Evolutionary conservation across 164 flowering plant species (phyloP), one percentile per base, ranked within the genome.

Genomic region (Aristolochia fimbriata): DNA sequence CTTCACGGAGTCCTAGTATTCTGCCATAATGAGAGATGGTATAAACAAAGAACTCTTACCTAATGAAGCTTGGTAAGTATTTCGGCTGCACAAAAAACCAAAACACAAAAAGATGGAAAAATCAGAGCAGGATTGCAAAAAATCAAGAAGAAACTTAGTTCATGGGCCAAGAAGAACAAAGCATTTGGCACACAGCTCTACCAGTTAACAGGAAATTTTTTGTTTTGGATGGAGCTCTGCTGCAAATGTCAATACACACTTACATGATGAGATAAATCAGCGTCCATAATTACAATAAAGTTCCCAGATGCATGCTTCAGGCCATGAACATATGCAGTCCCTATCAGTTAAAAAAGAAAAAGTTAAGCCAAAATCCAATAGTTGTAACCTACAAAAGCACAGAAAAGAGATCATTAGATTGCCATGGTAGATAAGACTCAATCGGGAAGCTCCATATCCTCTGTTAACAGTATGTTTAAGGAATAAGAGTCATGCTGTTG

Each of bases 181-280:
- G 9, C 43, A 37, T 37, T 37, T 37, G 43, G 10, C 11, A 37
- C 5, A 27, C 30, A 27, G 30, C 30, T 27, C 30, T 27, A 27
- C 43, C 43, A 3, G 43, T 37, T 37, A 37, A 7, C 4, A 37
- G 43, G 8, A 37, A 10, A 6, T 37, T 3, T 37, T 37, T 37
- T 7, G 1, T 37, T 37, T 37, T 37, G 4, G 4, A 37, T 37
- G 43, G 43, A n/a, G 43, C 4, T 37, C 43, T 10, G 8, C 11
- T 37, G 43, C 8, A 37, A 3, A 37, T 37, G 43, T 6, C 43
- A 37, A 37, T 10, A 6, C n/a, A 64, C 16, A 72, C 95, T 78
- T 79, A 93, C 99, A 80, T 93, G 99, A 70, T 93, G 99, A n/a
- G 99, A 93, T 50, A 93, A 67, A 78, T 93, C 99, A 71, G 99